A percentile compares a stretch with the other conserved stretches of the same genome.
Evolutionary conservation across 345 rosid species (phyloP).

Genomic region (Capsella bursapastoris): DNA sequence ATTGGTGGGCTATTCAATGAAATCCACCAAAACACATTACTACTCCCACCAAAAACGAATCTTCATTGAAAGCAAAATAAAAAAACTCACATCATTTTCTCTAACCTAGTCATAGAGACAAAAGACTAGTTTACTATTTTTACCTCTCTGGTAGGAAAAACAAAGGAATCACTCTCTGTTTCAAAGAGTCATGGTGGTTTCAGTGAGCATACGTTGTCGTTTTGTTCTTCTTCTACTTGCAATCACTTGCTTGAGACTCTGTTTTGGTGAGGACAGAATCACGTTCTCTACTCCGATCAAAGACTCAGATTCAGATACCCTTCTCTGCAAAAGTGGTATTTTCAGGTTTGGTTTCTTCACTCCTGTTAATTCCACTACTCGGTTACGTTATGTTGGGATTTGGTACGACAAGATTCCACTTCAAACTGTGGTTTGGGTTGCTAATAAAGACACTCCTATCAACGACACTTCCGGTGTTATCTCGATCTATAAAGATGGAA

Average conservation of each 20-base stretch:
- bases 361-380: slow-evolving; percentile 47
- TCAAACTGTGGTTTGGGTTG: slow-evolving; percentile 56
- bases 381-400: slow-evolving; percentile 56
- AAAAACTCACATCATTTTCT: not conserved
- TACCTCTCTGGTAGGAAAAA: slow-evolving; percentile 7
- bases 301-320: slow-evolving; percentile 48
- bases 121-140: slow-evolving; percentile 12
- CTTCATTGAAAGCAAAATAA: not conserved
- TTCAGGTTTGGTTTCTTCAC: slow-evolving; percentile 67
- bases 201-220: slow-evolving; percentile 5
- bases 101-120: slow-evolving; percentile 18
- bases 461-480: slow-evolving; percentile 54
- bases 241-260: slow-evolving; percentile 21
- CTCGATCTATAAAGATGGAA: slow-evolving; percentile 53
- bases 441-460: slow-evolving; percentile 53
- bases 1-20: slow-evolving; percentile 9
- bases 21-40: slow-evolving; percentile 23
- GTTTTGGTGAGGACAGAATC: slow-evolving; percentile 45
- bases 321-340: slow-evolving; percentile 41
- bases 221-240: slow-evolving; percentile 32
- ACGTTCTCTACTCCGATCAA: slow-evolving; percentile 42
- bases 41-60: not conserved
- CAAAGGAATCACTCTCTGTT: not conserved
- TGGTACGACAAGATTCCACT: slow-evolving; percentile 50
- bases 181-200: slow-evolving; percentile 16